Evolutionary conservation across 345 rosid species (phyloP), one percentile per base, ranked within the genome.

Genomic region (Anacardium occidentale): DNA sequence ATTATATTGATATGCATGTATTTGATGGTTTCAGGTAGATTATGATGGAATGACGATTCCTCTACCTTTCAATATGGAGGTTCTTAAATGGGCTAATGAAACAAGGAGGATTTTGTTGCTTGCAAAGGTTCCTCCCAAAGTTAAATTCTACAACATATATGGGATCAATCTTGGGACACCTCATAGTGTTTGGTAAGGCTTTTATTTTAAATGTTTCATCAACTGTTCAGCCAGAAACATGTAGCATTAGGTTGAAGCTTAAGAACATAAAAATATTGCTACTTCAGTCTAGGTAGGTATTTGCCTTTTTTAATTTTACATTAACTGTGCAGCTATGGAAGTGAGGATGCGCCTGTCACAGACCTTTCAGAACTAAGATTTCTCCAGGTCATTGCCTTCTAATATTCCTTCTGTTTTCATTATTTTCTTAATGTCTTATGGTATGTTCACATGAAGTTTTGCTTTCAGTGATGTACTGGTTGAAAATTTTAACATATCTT

Each of bases 81-180:
- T 90, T 80, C 76, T 94, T 86, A 90, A 88, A 71, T 92, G 95
- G 98, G 90, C 97, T 64, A 66, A 87, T 1, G 87, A 94, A 78
- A 94, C 97, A 34, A 79, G 67, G 63, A 75, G 55, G 78, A 64
- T 92, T 44, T 75, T 92, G 48, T 69, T 76, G 57, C 63, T 62
- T 58, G 95, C 98, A 52, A 88, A 90, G 81, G 85, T 94, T 82
- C 97, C 98, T 50, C 8, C 89, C 25, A 67, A 83, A 83, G 98
- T 94, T 67, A 92, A 90, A 84, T 94, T 94, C 82, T 94, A 90
- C 83, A 94, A 92, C 69, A 89, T 94, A 64, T 94, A 94, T 73
- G 98, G 89, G n/a, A 90, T 79, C 64, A 82, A 81, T 81, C 82
- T 90, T 58, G 97, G 84, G 75, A 92, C 98, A 53, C 98, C 98